Conservation (phyloP, 495 filamentous ascomycete species). For the Daldinia caldariorum region DNA sequence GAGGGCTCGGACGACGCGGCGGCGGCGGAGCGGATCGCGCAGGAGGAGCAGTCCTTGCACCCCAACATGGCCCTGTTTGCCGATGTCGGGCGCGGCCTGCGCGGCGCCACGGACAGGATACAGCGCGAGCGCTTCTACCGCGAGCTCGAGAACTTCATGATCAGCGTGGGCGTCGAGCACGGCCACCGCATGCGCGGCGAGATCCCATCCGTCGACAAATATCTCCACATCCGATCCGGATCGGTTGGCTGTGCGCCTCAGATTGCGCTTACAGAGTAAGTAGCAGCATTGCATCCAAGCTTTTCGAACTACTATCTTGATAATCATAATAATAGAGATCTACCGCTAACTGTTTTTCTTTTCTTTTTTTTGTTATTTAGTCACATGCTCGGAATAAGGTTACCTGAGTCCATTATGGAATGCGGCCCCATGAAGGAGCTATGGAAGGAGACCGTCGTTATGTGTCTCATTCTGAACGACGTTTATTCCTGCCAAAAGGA, state of each 20-base stretch:
- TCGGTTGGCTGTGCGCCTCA: slow-evolving; percentile 47
- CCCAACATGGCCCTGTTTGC: slow-evolving; percentile 44
- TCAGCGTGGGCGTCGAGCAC: neutral
- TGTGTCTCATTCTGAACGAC: slow-evolving; percentile 47
- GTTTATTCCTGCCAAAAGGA: slow-evolving; percentile 47
- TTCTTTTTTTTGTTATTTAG: slow-evolving; percentile 1
- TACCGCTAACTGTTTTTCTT: slow-evolving; percentile 10
- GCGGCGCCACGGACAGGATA: slow-evolving; percentile 26
- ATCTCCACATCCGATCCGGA: slow-evolving; percentile 42
- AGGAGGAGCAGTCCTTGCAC: slow-evolving; percentile 24
- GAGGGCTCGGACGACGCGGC: no score
- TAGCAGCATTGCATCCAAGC: no score
- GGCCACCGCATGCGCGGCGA: neutral
- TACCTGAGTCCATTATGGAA: slow-evolving; percentile 46
- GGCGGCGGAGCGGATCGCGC: neutral
- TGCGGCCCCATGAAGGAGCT: slow-evolving; percentile 39
- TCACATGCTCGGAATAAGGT: slow-evolving; percentile 43
- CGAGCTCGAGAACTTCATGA: slow-evolving; percentile 47
- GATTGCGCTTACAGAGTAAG: slow-evolving; percentile 47
- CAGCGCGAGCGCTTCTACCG: slow-evolving; percentile 45
- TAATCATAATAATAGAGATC: neutral
- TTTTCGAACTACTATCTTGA: no score
- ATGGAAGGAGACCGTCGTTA: slow-evolving; percentile 42
- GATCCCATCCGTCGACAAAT: slow-evolving; percentile 28
- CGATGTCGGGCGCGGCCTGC: slow-evolving; percentile 39